These are phyloP conservation scores for Ilyonectria robusta DNA, from an alignment of 2,329 filamentous ascomycete species.

Conservation along the genomic window DNA sequence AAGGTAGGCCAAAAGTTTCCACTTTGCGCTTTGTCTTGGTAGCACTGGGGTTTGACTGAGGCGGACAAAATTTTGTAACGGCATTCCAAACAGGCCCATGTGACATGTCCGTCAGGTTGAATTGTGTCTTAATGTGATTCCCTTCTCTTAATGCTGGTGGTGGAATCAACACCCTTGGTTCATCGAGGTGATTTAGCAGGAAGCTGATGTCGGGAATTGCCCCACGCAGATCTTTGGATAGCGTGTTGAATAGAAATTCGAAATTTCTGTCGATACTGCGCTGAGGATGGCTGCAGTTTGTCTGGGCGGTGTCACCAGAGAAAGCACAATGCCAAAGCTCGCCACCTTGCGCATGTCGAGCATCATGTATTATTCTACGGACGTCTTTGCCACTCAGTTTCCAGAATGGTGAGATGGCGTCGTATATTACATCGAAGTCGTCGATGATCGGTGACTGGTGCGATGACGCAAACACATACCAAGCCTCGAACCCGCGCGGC, in stretches of 20 bases:
- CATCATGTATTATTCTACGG: slow-evolving; percentile 44
- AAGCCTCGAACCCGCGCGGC: slow-evolving; percentile 62
- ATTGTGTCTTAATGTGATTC: background rate
- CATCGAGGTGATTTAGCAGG: slow-evolving; percentile 64
- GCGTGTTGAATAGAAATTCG: slow-evolving; percentile 48
- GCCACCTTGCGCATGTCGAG: slow-evolving; percentile 40
- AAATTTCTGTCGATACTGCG: slow-evolving; percentile 54
- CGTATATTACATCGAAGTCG: slow-evolving; percentile 62
- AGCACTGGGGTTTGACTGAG: background rate
- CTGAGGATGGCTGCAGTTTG: slow-evolving; percentile 51
- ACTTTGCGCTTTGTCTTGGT: slow-evolving; percentile 6
- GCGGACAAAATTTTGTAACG: slow-evolving; percentile 50
- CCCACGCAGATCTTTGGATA: slow-evolving; percentile 44
- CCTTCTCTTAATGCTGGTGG: background rate
- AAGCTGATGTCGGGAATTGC: slow-evolving; percentile 57
- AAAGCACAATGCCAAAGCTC: slow-evolving; percentile 58
- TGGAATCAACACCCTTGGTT: slow-evolving; percentile 59
- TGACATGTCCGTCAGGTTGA: slow-evolving; percentile 48
- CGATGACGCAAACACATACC: slow-evolving; percentile 59
- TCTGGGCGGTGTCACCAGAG: slow-evolving; percentile 42
- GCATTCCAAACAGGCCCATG: slow-evolving; percentile 49
- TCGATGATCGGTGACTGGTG: slow-evolving; percentile 63
- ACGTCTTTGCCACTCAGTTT: slow-evolving; percentile 55
- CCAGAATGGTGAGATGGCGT: slow-evolving; percentile 58
- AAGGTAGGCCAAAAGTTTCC: slow-evolving; percentile 51